phyloP scores from a whole-genome alignment of 2,329 filamentous ascomycete species.

The Chaetomium olivaceum region DNA sequence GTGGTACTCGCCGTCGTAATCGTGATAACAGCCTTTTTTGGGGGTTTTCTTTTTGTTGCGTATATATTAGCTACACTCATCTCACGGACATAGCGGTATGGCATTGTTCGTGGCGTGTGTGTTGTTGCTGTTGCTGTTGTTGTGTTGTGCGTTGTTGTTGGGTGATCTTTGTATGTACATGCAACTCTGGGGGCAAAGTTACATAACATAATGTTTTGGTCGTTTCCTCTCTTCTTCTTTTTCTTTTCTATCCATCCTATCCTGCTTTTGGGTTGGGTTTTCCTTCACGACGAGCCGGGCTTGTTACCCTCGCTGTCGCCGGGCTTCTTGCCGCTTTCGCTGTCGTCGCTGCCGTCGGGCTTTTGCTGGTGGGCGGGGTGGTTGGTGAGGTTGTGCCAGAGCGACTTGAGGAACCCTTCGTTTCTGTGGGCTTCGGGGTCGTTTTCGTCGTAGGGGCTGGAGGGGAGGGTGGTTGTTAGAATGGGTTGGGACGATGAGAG shows the following conservation, averaged over 20 bases:
- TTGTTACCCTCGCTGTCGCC: constrained; percentile 37
- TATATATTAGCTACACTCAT: background rate
- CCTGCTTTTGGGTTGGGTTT: background rate
- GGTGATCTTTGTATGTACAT: background rate
- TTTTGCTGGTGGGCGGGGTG: constrained; percentile 58
- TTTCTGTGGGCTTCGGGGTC: constrained; percentile 62
- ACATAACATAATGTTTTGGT: background rate
- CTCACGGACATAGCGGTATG: background rate
- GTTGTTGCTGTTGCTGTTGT: no score
- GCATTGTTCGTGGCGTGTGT: background rate
- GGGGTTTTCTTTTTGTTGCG: background rate
- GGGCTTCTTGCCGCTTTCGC: constrained; percentile 16
- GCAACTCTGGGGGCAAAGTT: background rate
- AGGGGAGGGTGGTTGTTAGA: constrained; percentile 9
- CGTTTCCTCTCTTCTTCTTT: background rate
- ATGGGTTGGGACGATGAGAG: background rate
- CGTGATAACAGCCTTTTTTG: background rate
- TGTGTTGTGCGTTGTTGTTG: background rate
- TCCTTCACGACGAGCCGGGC: constrained; percentile 17
- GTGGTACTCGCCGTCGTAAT: background rate
- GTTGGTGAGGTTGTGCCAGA: constrained; percentile 91
- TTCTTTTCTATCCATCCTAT: background rate
- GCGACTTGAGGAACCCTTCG: constrained; percentile 87
- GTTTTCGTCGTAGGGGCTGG: constrained; percentile 18
- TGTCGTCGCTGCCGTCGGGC: constrained; percentile 2